A percentile compares a stretch with the other conserved stretches of the same genome.
phyloP scores from a whole-genome alignment of 768 basidiomycete genomes.

The Grammothele lineata region DNA sequence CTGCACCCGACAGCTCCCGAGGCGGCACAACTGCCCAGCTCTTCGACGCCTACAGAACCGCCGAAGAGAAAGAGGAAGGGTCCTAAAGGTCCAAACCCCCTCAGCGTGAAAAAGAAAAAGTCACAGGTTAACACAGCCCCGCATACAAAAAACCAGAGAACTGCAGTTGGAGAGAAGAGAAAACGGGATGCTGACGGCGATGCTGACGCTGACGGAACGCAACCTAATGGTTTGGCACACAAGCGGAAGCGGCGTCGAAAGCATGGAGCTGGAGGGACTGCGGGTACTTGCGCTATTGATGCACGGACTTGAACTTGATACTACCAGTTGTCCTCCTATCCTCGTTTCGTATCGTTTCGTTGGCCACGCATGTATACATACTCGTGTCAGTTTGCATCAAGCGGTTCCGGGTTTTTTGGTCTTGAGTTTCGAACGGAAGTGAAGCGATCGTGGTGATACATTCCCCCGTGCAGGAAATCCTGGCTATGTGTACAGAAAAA shows the following conservation, averaged over 20 bases:
- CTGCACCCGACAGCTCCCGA: conserved; percentile 52
- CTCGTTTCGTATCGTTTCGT: too few species aligned
- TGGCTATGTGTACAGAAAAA: too few species aligned
- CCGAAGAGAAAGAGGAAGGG: conserved; percentile 57
- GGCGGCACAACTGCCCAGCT: conserved; percentile 33
- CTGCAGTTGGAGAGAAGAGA: conserved; percentile 23
- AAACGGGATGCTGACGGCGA: conserved; percentile 23
- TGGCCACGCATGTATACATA: too few species aligned
- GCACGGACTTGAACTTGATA: too few species aligned
- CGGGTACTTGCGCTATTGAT: background rate
- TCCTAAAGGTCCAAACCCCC: conserved; percentile 86
- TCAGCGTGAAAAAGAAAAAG: conserved; percentile 89
- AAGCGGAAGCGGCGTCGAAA: conserved; percentile 27
- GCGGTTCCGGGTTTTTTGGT: too few species aligned
- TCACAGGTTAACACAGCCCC: conserved; percentile 8
- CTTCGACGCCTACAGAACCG: conserved; percentile 31
- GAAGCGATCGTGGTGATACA: conserved; percentile 1
- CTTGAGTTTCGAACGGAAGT: too few species aligned
- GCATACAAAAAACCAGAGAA: background rate
- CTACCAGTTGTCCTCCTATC: too few species aligned
- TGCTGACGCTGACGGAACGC: background rate
- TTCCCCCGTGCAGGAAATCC: too few species aligned
- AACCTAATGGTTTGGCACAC: conserved; percentile 14
- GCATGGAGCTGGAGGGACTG: background rate
- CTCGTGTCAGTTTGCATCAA: too few species aligned